Base-by-base conservation (phyloP, 2,329 filamentous ascomycete genomes). In the Aspergillus felis region DNA sequence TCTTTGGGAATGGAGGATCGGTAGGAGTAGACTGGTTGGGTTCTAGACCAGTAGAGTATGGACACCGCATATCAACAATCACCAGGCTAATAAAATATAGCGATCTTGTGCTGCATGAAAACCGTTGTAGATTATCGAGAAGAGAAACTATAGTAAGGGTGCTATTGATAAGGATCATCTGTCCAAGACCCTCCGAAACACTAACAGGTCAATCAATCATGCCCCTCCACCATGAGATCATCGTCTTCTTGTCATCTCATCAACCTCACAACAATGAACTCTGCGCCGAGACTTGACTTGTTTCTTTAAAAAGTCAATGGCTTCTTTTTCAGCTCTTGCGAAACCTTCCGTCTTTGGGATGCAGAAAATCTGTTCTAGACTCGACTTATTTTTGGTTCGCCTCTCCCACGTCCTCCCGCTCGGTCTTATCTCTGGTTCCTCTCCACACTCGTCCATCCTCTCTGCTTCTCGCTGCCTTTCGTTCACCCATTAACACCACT, bases 311-410 rank as follows among this genome's bases (percentile, higher is more conserved):
- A 47, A 24, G 22, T 14, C 44, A 25, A 47, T 47, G 44, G 6
- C n/a, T 44, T 22, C 8, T 6, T n/a, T 25, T 24, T 17, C 22
- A 24, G 42, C 20, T 46, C 12, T 12, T 24, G 10, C 44, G 8
- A 7, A 7, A 12, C 22, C 5, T 24, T 47, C 12, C 12, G 22
- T 46, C 20, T 24, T 25, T 14, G 12, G 25, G 24, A 27, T n/a
- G 22, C 41, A 20, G 22, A 51, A 20, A 27, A 12, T n/a, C 24
- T 9, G 51, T 51, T 56, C 58, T 59, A 59, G 58, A 59, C 58
- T 57, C 48, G 29, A 61, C 53, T 59, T 56, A 58, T 58, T 61
- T 59, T 58, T 60, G 58, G 58, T 56, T 58, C 48, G 47, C 51
- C 55, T 52, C 41, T 38, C 58, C 27, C 24, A 44, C 35, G 47